Base-by-base conservation (phyloP, 139 green algal species). In the Nannochloris sp. region DNA sequence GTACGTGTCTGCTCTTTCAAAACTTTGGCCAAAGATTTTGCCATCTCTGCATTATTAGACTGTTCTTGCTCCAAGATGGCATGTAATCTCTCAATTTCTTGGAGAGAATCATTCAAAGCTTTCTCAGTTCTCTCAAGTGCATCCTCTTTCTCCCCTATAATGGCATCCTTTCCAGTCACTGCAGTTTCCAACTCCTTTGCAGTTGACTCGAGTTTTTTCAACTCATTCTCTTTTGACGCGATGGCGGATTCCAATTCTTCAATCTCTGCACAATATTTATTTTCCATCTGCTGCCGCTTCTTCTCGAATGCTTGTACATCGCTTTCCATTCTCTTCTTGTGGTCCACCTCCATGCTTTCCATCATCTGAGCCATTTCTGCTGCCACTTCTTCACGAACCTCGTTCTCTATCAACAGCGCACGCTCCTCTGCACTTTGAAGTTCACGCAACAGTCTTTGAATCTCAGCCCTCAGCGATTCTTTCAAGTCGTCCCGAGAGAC, bases 331-430 rank as follows among this genome's bases (percentile, higher is more conserved):
- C 33, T 40, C 33, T 40, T 40, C 33, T 40, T 40, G 11, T 40
- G 33, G 33, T 40, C 33, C 2, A 40, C 1, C 33, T 40, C 79
- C 79, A 86, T 86, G 28, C 75, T 67, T 6, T 64, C 49, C 60
- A 86, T 67, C 60, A 86, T 70, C 44, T 74, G 63, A 16, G 36
- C 62, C 79, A 85, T 85, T 61, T 85, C 79, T 4, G 67, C 55
- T 5, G 70, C 67, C 40, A 85, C 79, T 58, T 84, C 79, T 26
- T 80, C 70, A 20, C 79, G 56, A 23, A 86, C 65, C 31, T 79
- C 73, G 28, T 66, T 56, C 59, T 84, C 77, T 55, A 78, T 49
- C 31, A 80, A 49, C 28, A 74, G 67, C 13, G 31, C 57, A 16
- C 62, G 31, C 59, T 83, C 67, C 64, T 83, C 68, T 2, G 75